Evolutionary conservation across 2,329 filamentous ascomycete genomes (phyloP).

Genomic region (Calcarisporium arbuscula): DNA sequence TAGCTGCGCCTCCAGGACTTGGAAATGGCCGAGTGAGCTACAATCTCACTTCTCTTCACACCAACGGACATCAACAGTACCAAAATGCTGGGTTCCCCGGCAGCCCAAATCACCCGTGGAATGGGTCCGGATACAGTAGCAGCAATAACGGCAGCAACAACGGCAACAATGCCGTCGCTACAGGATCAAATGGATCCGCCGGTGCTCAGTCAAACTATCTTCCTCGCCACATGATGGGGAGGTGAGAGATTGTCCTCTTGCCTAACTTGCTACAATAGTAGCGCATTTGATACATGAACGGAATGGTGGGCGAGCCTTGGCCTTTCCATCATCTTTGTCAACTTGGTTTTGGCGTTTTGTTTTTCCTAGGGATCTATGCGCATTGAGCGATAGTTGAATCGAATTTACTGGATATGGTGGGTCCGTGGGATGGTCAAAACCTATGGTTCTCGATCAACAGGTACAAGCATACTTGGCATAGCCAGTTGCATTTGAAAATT

Average conservation of each 20-base stretch:
- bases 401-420: no score
- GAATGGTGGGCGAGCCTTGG: no score
- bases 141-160: conserved; percentile 15
- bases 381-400: no score
- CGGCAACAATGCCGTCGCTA: conserved; percentile 11
- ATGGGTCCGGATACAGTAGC: conserved; percentile 15
- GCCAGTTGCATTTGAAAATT: no score
- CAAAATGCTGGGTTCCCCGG: conserved; percentile 13
- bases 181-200: no score
- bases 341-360: no score
- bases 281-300: no score
- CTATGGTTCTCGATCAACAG: no score
- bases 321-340: no score
- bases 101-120: conserved; percentile 17
- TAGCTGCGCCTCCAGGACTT: conserved; percentile 69
- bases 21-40: conserved; percentile 23
- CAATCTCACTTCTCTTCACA: conserved; percentile 17
- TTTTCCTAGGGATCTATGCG: no score
- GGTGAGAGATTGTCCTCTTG: conserved; percentile 11
- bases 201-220: conserved; percentile 18
- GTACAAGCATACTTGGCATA: no score
- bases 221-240: conserved; percentile 28
- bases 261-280: background rate
- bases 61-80: conserved; percentile 11
- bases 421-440: no score